A percentile compares a stretch with the other conserved stretches of the same genome.
Evolutionary conservation across 2,329 filamentous ascomycete genomes (phyloP).

Genomic region (Verticillium zaregamsianum): DNA sequence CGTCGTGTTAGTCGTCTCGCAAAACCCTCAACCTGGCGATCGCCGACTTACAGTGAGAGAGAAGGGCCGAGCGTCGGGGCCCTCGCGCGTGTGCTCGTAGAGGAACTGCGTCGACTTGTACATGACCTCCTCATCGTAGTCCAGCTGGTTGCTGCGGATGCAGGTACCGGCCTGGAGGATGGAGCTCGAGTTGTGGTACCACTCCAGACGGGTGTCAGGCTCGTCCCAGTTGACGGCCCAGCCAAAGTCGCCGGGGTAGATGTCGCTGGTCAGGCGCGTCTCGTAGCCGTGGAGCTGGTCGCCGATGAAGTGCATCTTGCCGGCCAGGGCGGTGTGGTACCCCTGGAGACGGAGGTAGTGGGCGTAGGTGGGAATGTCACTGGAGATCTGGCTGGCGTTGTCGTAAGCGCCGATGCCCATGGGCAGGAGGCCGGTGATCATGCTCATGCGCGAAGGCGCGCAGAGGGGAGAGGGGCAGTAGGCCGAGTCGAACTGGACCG

Average conservation of each 20-base stretch:
- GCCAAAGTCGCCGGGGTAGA: conserved; percentile 90
- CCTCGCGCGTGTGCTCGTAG: conserved; percentile 84
- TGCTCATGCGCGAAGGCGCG: conserved; percentile 87
- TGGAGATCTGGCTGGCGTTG: conserved; percentile 80
- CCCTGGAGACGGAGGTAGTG: conserved; percentile 82
- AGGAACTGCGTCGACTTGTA: conserved; percentile 85
- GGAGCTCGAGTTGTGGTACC: conserved; percentile 95
- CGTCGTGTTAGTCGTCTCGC: neutral
- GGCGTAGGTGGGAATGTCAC: conserved; percentile 85
- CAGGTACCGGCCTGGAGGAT: conserved; percentile 87
- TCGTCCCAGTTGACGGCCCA: conserved; percentile 97
- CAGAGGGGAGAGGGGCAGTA: conserved; percentile 94
- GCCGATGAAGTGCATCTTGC: conserved; percentile 97
- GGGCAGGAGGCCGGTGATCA: conserved; percentile 88
- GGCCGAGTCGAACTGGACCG: conserved; percentile 88
- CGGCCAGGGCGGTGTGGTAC: conserved; percentile 86
- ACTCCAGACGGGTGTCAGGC: conserved; percentile 79
- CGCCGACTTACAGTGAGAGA: conserved; percentile 60
- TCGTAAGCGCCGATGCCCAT: conserved; percentile 91
- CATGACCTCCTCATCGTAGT: conserved; percentile 96
- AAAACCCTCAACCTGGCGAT: too few species aligned
- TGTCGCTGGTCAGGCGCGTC: conserved; percentile 87
- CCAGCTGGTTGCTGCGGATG: conserved; percentile 88
- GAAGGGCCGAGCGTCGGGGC: conserved; percentile 70
- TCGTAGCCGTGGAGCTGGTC: conserved; percentile 95